Base-by-base conservation (phyloP, 1,284 basidiomycete genomes). In the Phellopilus nigrolimitatus region DNA sequence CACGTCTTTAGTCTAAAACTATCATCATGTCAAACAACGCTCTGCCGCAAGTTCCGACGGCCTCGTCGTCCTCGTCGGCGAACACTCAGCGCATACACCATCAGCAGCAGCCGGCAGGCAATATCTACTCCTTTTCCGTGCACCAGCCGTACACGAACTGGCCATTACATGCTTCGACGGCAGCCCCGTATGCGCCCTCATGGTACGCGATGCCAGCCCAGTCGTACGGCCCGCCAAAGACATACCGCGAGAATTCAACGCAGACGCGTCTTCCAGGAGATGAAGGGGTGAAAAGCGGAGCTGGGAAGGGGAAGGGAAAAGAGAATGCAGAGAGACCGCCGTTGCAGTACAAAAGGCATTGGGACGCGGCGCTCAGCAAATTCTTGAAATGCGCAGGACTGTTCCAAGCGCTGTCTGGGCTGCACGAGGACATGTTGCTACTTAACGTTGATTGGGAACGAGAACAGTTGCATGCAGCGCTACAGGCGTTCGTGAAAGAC, bases 381-480 rank as follows among this genome's bases (percentile, higher is more conserved):
- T 88, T 89, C 51, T 61, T 88, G 47, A 61, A 66, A 8, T 66
- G 73, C 44, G 70, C 80, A 4, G 81, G 84, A 1, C 63, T 90
- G 13, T 71, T 68, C 2, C 83, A 88, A 61, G 72, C 84, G 0
- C 60, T 80, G 28, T 69, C 69, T 42, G 87, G 82, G 0, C 79
- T 90, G 53, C 80, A 86, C 59, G 66, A 73, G 19, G 88, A 90
- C 60, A 76, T 89, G 67, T 62, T 89, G 7, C 73, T 87, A 3
- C 65, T 89, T 66, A 88, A 81, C 55, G 61, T 72, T 0, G 78
- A 80, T 0, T 84, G 78, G 73, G 86, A 89, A 64, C 68, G 69
- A 42, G 68, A 72, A 50, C 69, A 68, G 22, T 67, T 88, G 1
- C 78, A 79, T 3, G 62, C 58, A 0, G 84, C 84, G 6, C 65